These are phyloP conservation scores for Syncephalastrum racemosum DNA, from an alignment of 371 early-diverging fungal species.

Conservation along the genomic window DNA sequence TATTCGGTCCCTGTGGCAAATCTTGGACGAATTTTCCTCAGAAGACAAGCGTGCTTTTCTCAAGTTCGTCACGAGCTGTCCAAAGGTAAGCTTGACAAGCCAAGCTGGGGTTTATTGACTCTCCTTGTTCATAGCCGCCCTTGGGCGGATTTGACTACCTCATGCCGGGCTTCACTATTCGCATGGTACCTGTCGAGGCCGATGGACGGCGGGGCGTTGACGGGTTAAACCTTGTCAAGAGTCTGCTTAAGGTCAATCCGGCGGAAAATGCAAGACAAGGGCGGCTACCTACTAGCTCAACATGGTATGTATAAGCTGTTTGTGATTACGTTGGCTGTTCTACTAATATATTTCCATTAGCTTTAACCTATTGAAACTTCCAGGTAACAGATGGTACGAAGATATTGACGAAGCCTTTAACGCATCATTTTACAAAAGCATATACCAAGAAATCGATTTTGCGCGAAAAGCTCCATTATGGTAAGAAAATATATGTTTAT, in stretches of 20 bases:
- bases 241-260: slow-evolving; percentile 43
- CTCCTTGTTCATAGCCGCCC: slow-evolving; percentile 66
- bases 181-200: slow-evolving; percentile 46
- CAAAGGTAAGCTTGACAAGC: slow-evolving; percentile 39
- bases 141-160: slow-evolving; percentile 85
- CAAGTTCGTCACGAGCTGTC: slow-evolving; percentile 87
- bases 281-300: slow-evolving; percentile 55
- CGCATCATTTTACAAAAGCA: slow-evolving; percentile 19
- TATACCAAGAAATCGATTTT: slow-evolving; percentile 55
- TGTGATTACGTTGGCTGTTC: not conserved
- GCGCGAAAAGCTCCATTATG: slow-evolving; percentile 55
- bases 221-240: slow-evolving; percentile 35
- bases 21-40: slow-evolving; percentile 62
- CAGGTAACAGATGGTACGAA: slow-evolving; percentile 34
- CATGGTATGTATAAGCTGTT: slow-evolving; percentile 30
- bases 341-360: slow-evolving; percentile 35
- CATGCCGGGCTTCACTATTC: slow-evolving; percentile 70
- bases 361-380: slow-evolving; percentile 90
- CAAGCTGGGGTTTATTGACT: not conserved
- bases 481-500: slow-evolving; percentile 18
- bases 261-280: slow-evolving; percentile 31
- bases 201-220: slow-evolving; percentile 12
- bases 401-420: not conserved
- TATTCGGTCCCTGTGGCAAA: slow-evolving; percentile 80
- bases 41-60: slow-evolving; percentile 73